Evolutionary conservation across 2,329 filamentous ascomycete species (phyloP).

Genomic region (Claviceps humidiphila): DNA sequence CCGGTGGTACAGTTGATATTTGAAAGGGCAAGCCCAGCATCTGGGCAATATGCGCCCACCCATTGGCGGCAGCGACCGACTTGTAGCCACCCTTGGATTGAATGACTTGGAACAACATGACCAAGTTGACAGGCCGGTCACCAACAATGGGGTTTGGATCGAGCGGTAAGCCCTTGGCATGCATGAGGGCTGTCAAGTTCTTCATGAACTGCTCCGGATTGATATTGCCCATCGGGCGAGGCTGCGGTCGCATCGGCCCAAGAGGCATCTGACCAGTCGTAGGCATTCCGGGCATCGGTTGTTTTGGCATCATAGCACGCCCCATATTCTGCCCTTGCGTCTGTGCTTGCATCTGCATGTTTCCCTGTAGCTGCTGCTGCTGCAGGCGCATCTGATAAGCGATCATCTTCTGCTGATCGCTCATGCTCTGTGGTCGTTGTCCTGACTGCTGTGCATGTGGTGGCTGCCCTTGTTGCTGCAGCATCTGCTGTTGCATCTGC

Average conservation of each 20-base stretch:
- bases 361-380: constrained; percentile 56
- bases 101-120: constrained; percentile 66
- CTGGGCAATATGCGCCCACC: constrained; percentile 62
- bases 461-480: constrained; percentile 27
- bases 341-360: constrained; percentile 36
- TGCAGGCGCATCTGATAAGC: constrained; percentile 77
- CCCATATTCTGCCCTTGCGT: constrained; percentile 35
- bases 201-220: constrained; percentile 62
- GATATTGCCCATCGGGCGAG: constrained; percentile 26
- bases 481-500: constrained; percentile 29
- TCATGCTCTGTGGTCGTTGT: constrained; percentile 16
- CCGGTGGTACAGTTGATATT: constrained; percentile 50
- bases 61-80: constrained; percentile 52
- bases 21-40: constrained; percentile 50
- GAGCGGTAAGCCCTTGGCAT: constrained; percentile 55
- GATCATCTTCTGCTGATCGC: constrained; percentile 62
- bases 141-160: constrained; percentile 62
- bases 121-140: constrained; percentile 60
- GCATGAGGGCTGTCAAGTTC: constrained; percentile 66
- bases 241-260: constrained; percentile 37
- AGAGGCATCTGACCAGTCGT: constrained; percentile 42
- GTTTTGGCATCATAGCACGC: constrained; percentile 40
- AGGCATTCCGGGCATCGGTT: constrained; percentile 32
- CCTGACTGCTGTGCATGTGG: constrained; percentile 54
- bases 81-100: constrained; percentile 65